Percentiles rank a stretch among this genome's conserved stretches.
These are phyloP conservation scores for Mortierella antarctica DNA, from an alignment of 192 early-diverging fungal species.

Conservation along the genomic window DNA sequence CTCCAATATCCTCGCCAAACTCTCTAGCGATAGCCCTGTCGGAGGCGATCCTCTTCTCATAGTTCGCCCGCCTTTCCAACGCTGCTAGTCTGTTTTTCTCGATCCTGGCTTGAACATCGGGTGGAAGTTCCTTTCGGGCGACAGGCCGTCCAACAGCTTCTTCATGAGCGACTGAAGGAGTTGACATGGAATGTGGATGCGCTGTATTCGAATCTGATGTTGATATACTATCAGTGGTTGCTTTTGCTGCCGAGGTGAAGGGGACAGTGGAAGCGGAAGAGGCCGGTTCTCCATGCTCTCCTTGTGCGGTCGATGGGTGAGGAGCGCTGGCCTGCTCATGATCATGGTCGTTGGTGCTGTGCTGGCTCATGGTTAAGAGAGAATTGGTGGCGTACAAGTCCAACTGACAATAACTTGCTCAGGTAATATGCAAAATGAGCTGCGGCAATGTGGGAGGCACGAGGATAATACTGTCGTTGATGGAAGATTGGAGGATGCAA, in stretches of 20 bases:
- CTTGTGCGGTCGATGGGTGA: neutral
- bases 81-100: slow-evolving; percentile 41
- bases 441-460: too few species aligned
- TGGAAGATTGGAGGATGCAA: too few species aligned
- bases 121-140: slow-evolving; percentile 22
- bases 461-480: too few species aligned
- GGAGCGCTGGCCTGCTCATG: neutral
- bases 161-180: slow-evolving; percentile 17
- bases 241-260: neutral
- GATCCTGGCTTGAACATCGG: slow-evolving; percentile 43
- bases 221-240: neutral
- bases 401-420: neutral
- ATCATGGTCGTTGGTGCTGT: neutral
- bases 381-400: slow-evolving; percentile 34
- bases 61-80: slow-evolving; percentile 30
- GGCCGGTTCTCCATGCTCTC: neutral
- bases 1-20: slow-evolving; percentile 15
- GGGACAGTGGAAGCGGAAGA: neutral
- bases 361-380: neutral
- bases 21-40: slow-evolving; percentile 25
- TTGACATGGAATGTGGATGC: neutral
- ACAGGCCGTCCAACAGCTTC: slow-evolving; percentile 37
- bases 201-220: neutral
- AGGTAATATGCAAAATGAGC: neutral
- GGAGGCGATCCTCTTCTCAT: slow-evolving; percentile 14